Base-by-base conservation (phyloP, 2,329 filamentous ascomycete species). In the Aspergillus aculeatinus region DNA sequence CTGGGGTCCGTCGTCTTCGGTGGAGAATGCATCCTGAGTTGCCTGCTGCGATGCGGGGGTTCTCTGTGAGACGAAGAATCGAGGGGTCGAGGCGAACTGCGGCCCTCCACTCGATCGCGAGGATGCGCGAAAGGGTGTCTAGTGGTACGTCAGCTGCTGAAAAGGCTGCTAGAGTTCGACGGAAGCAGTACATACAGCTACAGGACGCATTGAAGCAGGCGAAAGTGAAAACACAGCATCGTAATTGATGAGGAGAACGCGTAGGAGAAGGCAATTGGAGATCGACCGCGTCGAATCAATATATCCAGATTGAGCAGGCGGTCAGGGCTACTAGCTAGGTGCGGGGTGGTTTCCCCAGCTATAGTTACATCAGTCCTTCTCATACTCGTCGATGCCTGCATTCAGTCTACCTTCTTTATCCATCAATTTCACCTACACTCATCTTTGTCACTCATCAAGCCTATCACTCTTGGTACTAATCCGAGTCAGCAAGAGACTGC, bases 31-130 rank as follows among this genome's bases (percentile, higher is more conserved):
- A 31, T 61, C 49, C 5, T 55, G 59, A 1, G 51, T 21, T 19
- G 33, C 54, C 12, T 60, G 57, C 14, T 60, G 6, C 16, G 31
- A 59, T 4, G 62, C 51, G 14, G 60, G 61, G 5, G 57, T 63
- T 25, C 54, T 56, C 27, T 72, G 71, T 0, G 72, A 74, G 7
- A 74, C 58, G 9, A 74, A 35, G 27, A 75, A 75, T 4, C 72
- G 72, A 29, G 71, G 73, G 1, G 72, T 73, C 5, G 69, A 69
- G 2, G 73, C 72, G 59, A 75, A 75, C 16, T 74, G 72, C 14
- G 72, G 64, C 19, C 70, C 67, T 42, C 66, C 63, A 49, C 51
- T 67, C 48, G 66, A 64, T 31, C 69, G 72, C 49, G 70, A 60
- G 33, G 68, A 63, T 33, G 62, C 59, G 48, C 70, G 70, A 57